Evolutionary conservation across 2,329 filamentous ascomycete genomes (phyloP).

Genomic region (Aspergillus felis): DNA sequence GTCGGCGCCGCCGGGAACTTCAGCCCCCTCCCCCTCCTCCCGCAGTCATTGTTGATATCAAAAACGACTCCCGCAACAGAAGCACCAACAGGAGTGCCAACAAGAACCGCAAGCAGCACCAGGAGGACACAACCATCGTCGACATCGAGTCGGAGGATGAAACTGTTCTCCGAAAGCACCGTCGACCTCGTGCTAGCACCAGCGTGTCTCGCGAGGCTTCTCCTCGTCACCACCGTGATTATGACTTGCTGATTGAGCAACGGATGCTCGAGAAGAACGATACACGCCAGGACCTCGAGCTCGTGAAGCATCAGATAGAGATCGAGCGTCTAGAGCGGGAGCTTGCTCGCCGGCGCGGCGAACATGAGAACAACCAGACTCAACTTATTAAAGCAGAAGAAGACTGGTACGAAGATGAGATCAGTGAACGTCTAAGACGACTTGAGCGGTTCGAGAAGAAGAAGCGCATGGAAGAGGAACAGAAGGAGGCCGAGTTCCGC

Average conservation of each 20-base stretch:
- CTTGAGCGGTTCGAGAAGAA: conserved; percentile 37
- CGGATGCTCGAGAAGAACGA: conserved; percentile 32
- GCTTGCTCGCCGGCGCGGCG: conserved; percentile 24
- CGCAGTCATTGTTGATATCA: conserved; percentile 35
- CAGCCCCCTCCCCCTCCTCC: conserved; percentile 14
- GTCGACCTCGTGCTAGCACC: conserved; percentile 18
- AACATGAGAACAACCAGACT: conserved; percentile 20
- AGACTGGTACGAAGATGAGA: conserved; percentile 40
- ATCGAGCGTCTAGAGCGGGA: conserved; percentile 34
- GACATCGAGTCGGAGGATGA: conserved; percentile 28
- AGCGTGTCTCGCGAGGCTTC: conserved; percentile 22
- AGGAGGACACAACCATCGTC: conserved; percentile 10
- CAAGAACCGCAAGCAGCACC: conserved; percentile 17
- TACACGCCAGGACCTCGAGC: conserved; percentile 31
- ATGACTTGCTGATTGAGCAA: conserved; percentile 32
- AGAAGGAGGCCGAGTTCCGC: conserved; percentile 13
- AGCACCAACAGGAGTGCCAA: conserved; percentile 22
- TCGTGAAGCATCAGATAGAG: conserved; percentile 33
- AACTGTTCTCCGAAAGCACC: conserved; percentile 11
- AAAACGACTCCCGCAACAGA: conserved; percentile 26
- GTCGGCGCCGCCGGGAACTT: conserved; percentile 22
- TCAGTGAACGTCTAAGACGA: conserved; percentile 35
- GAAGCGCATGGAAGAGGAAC: conserved; percentile 35
- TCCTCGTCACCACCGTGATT: conserved; percentile 26
- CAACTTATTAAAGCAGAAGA: conserved; percentile 38